Base-by-base conservation (phyloP, 768 basidiomycete species). In the Pisolithus orientalis region DNA sequence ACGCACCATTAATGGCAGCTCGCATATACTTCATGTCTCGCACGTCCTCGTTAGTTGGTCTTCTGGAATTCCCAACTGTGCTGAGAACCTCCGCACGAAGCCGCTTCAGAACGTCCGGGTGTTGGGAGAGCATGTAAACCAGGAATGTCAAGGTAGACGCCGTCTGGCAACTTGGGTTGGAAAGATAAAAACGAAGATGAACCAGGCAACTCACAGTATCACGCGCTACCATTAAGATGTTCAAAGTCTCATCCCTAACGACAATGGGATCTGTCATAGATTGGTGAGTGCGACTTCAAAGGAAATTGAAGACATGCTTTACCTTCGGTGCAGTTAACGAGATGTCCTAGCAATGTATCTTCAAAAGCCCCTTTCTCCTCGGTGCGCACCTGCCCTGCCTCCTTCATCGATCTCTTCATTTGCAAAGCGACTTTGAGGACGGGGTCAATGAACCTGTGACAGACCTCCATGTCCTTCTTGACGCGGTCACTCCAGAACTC, bases 1-100 rank as follows among this genome's bases (percentile, higher is more conserved):
- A 43, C 69, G 10, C 17, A 82, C 83, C 83, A 55, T 85, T 84
- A 46, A 85, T 76, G 24, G 85, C 80, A 1, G 84, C 84, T 25
- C 80, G 70, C 13, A 85, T 63, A 55, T 78, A 85, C 61, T 80
- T 83, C 79, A 85, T 80, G 5, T 80, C 79, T 29, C 71, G 70
- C 57, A 85, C 75, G 55, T 82, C 78, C 39, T 80, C 78, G 49
- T 75, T 76, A 2, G 75, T 75, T 5, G 82, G 84, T 13, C 74
- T 68, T 1, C 71, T 70, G 1, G 68, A 69, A 1, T 67, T 61
- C 0, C 84, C 83, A 6, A 85, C 72, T 37, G 75, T 75, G 37
- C 63, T 61, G 6, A 81, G 62, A 44, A 87, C 75, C 66, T 87
- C 84, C 48, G 79, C 69, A 1, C 80, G 75, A 24, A 85, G 71